A percentile compares a stretch with the other conserved stretches of the same genome.
Conservation (phyloP, 1,139 yeast genomes). For the Geotrichum siamense region DNA sequence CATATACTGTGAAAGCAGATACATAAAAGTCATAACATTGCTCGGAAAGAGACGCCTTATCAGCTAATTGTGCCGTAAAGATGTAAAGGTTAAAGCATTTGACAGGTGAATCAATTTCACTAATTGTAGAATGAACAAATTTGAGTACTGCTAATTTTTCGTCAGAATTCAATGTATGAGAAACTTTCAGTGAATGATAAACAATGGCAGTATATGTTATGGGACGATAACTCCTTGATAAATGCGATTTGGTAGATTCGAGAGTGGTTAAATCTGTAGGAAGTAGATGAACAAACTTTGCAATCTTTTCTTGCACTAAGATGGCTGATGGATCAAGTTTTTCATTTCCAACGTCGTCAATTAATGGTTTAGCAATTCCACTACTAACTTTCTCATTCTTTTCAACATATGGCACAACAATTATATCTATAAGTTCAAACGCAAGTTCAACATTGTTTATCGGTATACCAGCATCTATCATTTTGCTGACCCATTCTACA, state of each 20-base stretch:
- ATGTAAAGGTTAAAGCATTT: not conserved
- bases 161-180: not conserved
- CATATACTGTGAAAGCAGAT: not conserved
- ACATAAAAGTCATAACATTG: conserved; percentile 2
- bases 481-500: not conserved
- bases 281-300: conserved; percentile 1
- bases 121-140: not conserved
- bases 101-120: not conserved
- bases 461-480: conserved; percentile 12
- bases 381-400: conserved; percentile 6
- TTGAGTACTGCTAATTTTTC: conserved; percentile 17
- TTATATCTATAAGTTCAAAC: conserved; percentile 35
- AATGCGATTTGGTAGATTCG: not conserved
- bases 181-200: not conserved
- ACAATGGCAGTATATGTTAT: conserved; percentile 1
- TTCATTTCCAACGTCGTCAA: not conserved
- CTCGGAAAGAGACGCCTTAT: not conserved
- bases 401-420: conserved; percentile 27
- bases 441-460: conserved; percentile 36
- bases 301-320: not conserved
- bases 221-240: not conserved
- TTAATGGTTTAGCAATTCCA: conserved; percentile 1
- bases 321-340: not conserved
- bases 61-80: conserved; percentile 2
- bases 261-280: not conserved